Evolutionary conservation across 345 rosid species (phyloP).

Genomic region (Populus pruinosa): DNA sequence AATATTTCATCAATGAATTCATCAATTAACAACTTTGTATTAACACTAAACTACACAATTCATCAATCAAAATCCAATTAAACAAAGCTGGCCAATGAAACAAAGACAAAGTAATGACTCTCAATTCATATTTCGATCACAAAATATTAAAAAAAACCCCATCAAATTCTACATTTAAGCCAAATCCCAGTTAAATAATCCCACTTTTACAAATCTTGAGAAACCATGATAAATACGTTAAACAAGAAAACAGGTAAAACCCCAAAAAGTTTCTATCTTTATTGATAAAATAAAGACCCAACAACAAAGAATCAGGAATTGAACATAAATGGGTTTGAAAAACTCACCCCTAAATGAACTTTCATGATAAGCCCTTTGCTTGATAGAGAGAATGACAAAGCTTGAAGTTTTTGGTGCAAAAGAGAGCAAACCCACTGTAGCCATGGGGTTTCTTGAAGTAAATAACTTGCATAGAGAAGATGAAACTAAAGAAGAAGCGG

Average conservation of each 20-base stretch:
- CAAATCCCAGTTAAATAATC: not conserved
- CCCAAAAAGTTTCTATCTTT: not conserved
- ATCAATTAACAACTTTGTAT: not conserved
- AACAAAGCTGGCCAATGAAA: not conserved
- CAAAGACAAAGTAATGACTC: not conserved
- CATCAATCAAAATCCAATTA: not conserved
- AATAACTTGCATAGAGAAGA: slow-evolving; percentile 23
- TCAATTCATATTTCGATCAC: not conserved
- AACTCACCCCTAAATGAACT: slow-evolving; percentile 49
- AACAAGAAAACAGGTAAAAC: slow-evolving; percentile 1
- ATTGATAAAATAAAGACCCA: not conserved
- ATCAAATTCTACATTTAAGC: not conserved
- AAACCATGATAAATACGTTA: not conserved
- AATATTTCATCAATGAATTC: not conserved
- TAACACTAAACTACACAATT: not conserved
- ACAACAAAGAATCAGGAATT: not conserved
- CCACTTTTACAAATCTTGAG: not conserved
- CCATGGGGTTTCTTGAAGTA: slow-evolving; percentile 22
- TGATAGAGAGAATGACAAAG: slow-evolving; percentile 35
- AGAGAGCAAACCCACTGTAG: slow-evolving; percentile 31
- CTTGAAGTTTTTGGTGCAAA: slow-evolving; percentile 36
- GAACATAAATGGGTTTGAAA: slow-evolving; percentile 9
- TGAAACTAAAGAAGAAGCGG: slow-evolving; percentile 21
- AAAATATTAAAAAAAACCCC: not conserved
- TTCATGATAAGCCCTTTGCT: slow-evolving; percentile 26